These are phyloP conservation scores for Cordyceps pruinosa DNA, from an alignment of 2,329 filamentous ascomycete genomes.

Conservation along the genomic window DNA sequence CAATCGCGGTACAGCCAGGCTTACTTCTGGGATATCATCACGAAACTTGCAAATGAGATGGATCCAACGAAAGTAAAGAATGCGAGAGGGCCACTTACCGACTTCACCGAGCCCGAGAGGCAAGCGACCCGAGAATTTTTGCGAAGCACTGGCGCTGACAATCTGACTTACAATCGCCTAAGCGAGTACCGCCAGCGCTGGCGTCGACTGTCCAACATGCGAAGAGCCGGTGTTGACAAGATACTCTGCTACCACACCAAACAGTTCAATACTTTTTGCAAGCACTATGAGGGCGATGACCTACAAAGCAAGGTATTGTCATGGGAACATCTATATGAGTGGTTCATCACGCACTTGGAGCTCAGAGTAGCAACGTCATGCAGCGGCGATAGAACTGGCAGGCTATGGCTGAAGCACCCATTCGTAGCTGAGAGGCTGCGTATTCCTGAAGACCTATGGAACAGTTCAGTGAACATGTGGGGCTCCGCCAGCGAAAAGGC, in stretches of 20 bases:
- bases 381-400: not conserved
- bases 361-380: not conserved
- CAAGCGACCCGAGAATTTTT: not conserved
- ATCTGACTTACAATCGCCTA: not conserved
- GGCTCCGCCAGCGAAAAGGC: not conserved
- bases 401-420: not conserved
- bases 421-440: not conserved
- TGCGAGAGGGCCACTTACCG: not conserved
- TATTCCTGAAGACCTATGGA: not conserved
- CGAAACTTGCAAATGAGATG: not conserved
- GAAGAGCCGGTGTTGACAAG: not conserved
- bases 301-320: not conserved
- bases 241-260: not conserved
- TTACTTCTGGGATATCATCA: not conserved
- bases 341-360: not conserved
- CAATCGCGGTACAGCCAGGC: not conserved
- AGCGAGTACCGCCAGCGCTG: not conserved
- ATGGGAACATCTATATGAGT: not conserved
- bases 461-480: not conserved
- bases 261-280: not conserved
- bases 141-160: not conserved
- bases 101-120: not conserved
- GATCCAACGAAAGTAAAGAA: not conserved
- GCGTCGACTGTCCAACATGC: not conserved
- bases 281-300: not conserved